Percentiles rank a stretch among this genome's conserved stretches.
phyloP scores from a whole-genome alignment of 2,329 filamentous ascomycete species.

The Monilinia fructigena region DNA sequence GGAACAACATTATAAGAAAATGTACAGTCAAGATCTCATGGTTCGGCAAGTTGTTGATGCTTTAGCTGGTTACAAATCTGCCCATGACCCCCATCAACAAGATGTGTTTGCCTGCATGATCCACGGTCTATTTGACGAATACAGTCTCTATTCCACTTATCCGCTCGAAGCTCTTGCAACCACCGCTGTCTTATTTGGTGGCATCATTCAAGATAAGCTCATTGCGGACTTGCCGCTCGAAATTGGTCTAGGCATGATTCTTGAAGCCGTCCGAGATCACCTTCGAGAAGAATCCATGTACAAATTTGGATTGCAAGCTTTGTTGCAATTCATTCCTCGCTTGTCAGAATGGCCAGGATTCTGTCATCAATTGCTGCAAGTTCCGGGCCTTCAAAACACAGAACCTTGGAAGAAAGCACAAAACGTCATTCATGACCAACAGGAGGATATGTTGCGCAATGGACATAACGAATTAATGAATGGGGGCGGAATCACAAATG shows the following conservation, averaged over 20 bases:
- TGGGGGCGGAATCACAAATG: slow-evolving; percentile 63
- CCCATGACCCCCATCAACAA: slow-evolving; percentile 78
- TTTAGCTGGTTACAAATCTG: slow-evolving; percentile 84
- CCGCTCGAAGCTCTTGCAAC: slow-evolving; percentile 94
- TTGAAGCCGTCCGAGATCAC: slow-evolving; percentile 91
- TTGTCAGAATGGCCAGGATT: slow-evolving; percentile 95
- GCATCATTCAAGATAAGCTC: slow-evolving; percentile 90
- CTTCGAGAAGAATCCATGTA: slow-evolving; percentile 86
- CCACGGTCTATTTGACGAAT: slow-evolving; percentile 95
- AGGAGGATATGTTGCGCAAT: slow-evolving; percentile 57
- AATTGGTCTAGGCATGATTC: slow-evolving; percentile 93
- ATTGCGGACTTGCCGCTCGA: slow-evolving; percentile 88
- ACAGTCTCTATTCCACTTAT: slow-evolving; percentile 91
- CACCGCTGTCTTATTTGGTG: slow-evolving; percentile 93
- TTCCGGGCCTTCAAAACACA: slow-evolving; percentile 78
- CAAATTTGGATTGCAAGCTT: slow-evolving; percentile 93
- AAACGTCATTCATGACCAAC: slow-evolving; percentile 70
- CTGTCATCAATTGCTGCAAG: slow-evolving; percentile 79
- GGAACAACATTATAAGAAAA: slow-evolving; percentile 96
- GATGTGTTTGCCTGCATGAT: slow-evolving; percentile 99
- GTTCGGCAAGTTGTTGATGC: slow-evolving; percentile 82
- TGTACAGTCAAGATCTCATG: slow-evolving; percentile 90
- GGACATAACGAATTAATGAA: slow-evolving; percentile 45
- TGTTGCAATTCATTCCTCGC: slow-evolving; percentile 81
- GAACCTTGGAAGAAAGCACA: slow-evolving; percentile 82